A percentile compares a stretch with the other conserved stretches of the same genome.
Conservation (phyloP, 176 grass and related monocot species). For the Cocos nucifera region DNA sequence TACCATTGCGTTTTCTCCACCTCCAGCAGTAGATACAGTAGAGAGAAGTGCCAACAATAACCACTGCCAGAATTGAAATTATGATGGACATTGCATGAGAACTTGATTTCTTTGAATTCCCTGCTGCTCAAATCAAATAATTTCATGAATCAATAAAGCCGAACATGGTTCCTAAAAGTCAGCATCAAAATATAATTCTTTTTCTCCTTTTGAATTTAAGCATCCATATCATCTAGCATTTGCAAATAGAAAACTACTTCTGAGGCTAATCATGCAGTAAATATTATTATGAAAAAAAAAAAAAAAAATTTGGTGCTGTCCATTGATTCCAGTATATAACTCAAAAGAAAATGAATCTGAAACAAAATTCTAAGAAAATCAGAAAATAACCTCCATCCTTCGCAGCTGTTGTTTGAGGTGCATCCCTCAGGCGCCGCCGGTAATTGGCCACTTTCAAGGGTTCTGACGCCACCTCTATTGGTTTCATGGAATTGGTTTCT, state of each 20-base stretch:
- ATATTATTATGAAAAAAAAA: no score
- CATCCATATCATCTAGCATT: no score
- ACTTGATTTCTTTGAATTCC: conserved; percentile 26
- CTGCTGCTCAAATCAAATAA: conserved; percentile 12
- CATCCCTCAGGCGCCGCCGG: conserved; percentile 12
- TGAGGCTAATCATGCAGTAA: no score
- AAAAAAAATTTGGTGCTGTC: no score
- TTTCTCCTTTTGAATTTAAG: no score
- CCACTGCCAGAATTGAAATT: conserved; percentile 59
- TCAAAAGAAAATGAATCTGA: no score
- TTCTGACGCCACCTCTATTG: background rate
- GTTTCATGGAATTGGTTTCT: background rate
- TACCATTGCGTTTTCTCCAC: conserved; percentile 95
- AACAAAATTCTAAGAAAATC: background rate
- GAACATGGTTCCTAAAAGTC: no score
- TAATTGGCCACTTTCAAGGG: background rate
- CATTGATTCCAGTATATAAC: no score
- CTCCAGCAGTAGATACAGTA: conserved; percentile 96
- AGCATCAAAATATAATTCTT: no score
- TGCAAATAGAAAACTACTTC: no score
- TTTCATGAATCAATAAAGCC: no score
- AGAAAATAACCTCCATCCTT: conserved; percentile 17
- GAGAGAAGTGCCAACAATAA: conserved; percentile 42
- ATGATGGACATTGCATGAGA: conserved; percentile 53
- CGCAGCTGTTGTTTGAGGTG: conserved; percentile 3